Evolutionary conservation across 768 basidiomycete genomes (phyloP).

Genomic region (Amanita jacksonii): DNA sequence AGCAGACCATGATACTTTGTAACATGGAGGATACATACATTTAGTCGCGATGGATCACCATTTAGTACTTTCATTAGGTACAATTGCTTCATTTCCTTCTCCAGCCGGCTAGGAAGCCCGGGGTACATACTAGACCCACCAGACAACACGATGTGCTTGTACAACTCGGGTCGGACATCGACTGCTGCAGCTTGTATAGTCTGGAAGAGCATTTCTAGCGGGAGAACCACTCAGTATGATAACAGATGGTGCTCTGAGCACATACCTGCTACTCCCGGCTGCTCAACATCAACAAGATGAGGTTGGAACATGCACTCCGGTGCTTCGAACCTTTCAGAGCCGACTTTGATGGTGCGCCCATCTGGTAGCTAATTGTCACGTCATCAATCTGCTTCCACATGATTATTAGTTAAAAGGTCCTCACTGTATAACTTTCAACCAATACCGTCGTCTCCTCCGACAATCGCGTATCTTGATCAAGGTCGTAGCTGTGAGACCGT

Average conservation of each 20-base stretch:
- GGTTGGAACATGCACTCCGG: constrained; percentile 99
- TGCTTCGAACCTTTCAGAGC: constrained; percentile 96
- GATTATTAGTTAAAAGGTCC: too few relatives aligned
- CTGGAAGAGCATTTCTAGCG: constrained; percentile 87
- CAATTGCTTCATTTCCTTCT: constrained; percentile 99
- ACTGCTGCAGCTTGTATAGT: constrained; percentile 90
- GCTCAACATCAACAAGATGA: constrained; percentile 93
- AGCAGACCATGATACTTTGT: not conserved
- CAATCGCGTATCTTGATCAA: constrained; percentile 89
- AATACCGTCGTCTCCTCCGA: constrained; percentile 94
- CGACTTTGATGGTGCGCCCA: constrained; percentile 94
- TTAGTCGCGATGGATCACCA: constrained; percentile 75
- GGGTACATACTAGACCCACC: constrained; percentile 99
- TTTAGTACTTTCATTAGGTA: constrained; percentile 85
- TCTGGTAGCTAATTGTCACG: constrained; percentile 73
- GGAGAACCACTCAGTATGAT: constrained; percentile 1
- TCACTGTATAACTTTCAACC: constrained; percentile 91
- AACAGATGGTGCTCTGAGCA: not conserved
- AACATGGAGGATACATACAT: constrained; percentile 43
- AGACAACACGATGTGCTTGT: constrained; percentile 96
- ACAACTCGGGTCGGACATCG: constrained; percentile 83
- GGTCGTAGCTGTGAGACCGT: constrained; percentile 94
- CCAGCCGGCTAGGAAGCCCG: constrained; percentile 89
- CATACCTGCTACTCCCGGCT: constrained; percentile 87
- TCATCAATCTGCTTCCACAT: too few relatives aligned